These are phyloP conservation scores for Pulveroboletus sp. DNA, from an alignment of 768 basidiomycete species.

Conservation along the genomic window DNA sequence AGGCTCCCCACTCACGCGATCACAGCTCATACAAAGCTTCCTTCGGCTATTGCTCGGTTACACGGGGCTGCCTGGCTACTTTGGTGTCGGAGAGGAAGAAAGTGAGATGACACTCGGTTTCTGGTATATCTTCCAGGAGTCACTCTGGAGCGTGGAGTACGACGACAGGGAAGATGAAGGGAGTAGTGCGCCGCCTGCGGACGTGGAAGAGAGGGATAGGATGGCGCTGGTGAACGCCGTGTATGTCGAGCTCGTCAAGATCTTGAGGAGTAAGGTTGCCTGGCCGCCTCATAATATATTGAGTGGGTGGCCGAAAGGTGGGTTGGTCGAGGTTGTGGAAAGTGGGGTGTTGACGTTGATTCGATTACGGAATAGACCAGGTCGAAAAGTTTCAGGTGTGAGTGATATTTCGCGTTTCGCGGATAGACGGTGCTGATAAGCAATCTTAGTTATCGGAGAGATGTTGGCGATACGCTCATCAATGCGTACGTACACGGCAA, in stretches of 20 bases:
- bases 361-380: constrained; percentile 52
- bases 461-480: constrained; percentile 84
- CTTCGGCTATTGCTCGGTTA: constrained; percentile 69
- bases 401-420: constrained; percentile 24
- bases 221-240: constrained; percentile 65
- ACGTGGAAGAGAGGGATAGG: constrained; percentile 36
- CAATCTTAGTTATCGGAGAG: constrained; percentile 66
- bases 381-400: constrained; percentile 77
- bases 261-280: constrained; percentile 68
- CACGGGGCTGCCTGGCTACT: constrained; percentile 72
- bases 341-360: constrained; percentile 3
- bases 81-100: constrained; percentile 82
- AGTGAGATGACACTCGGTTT: constrained; percentile 86
- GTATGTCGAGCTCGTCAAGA: constrained; percentile 73
- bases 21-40: constrained; percentile 64
- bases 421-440: constrained; percentile 1
- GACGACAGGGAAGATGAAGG: constrained; percentile 36
- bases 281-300: constrained; percentile 55
- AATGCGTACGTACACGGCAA: constrained; percentile 62
- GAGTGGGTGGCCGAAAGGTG: constrained; percentile 69
- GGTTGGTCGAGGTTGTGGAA: constrained; percentile 12
- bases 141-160: constrained; percentile 69
- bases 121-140: constrained; percentile 91
- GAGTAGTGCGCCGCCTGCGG: constrained; percentile 14
- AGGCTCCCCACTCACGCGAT: constrained; percentile 38